A percentile compares a stretch with the other conserved stretches of the same genome.
Evolutionary conservation across 140 eudicot species (phyloP).

Genomic region (Erigeron philadelphicus): DNA sequence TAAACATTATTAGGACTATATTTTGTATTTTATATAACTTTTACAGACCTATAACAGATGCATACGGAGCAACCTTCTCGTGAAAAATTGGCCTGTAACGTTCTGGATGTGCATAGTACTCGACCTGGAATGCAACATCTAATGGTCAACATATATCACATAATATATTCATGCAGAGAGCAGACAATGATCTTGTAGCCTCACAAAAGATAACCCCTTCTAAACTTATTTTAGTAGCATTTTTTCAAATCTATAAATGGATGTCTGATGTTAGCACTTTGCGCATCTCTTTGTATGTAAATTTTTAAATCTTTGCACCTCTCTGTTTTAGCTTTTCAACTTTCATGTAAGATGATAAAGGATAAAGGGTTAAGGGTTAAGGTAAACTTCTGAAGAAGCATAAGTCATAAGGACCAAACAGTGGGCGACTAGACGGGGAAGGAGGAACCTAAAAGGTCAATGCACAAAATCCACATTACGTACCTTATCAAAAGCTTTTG

Average conservation of each 20-base stretch:
- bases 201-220: background rate
- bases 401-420: too few species aligned
- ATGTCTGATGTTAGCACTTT: too few species aligned
- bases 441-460: slow-evolving; percentile 7
- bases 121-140: slow-evolving; percentile 49
- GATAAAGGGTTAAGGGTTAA: too few species aligned
- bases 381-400: too few species aligned
- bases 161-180: slow-evolving; percentile 6
- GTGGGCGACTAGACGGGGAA: background rate
- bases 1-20: slow-evolving; percentile 9
- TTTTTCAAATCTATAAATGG: too few species aligned
- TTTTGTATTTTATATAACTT: background rate
- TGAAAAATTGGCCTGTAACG: slow-evolving; percentile 79
- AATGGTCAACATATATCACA: slow-evolving; percentile 12
- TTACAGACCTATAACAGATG: slow-evolving; percentile 86
- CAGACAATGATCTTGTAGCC: slow-evolving; percentile 2
- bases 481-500: slow-evolving; percentile 61
- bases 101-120: slow-evolving; percentile 97
- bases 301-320: too few species aligned
- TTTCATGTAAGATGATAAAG: too few species aligned
- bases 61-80: slow-evolving; percentile 88
- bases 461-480: slow-evolving; percentile 16
- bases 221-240: background rate
- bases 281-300: too few species aligned
- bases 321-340: too few species aligned